Evolutionary conservation across 2,329 filamentous ascomycete genomes (phyloP).

Genomic region (Lachnellula occidentalis): DNA sequence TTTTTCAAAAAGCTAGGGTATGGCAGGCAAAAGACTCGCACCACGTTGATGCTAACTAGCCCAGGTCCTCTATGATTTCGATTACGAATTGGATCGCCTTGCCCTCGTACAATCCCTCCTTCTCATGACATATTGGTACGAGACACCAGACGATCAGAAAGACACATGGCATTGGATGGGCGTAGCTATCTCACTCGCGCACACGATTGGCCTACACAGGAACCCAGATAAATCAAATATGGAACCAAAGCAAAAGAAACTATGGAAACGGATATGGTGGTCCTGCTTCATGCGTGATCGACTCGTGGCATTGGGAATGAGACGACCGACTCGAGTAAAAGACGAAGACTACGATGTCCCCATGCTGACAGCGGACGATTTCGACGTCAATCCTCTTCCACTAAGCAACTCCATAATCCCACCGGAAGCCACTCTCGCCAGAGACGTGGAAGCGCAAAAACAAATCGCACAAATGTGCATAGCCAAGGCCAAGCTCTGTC

Average conservation of each 20-base stretch:
- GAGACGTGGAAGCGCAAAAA: slow-evolving; percentile 67
- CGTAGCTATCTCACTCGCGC: slow-evolving; percentile 84
- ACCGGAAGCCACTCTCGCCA: slow-evolving; percentile 62
- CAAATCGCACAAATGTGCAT: slow-evolving; percentile 85
- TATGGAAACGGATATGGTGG: slow-evolving; percentile 98
- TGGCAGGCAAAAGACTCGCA: slow-evolving; percentile 30
- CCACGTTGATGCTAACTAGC: slow-evolving; percentile 11
- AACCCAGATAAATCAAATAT: slow-evolving; percentile 76
- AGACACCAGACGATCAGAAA: slow-evolving; percentile 93
- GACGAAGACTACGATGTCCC: slow-evolving; percentile 91
- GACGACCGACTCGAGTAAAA: slow-evolving; percentile 86
- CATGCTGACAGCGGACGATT: slow-evolving; percentile 79
- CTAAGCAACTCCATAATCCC: slow-evolving; percentile 65
- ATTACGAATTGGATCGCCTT: slow-evolving; percentile 87
- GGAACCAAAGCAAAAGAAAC: slow-evolving; percentile 64
- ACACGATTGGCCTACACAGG: slow-evolving; percentile 88
- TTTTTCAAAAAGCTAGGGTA: slow-evolving; percentile 84
- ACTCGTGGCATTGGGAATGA: slow-evolving; percentile 88
- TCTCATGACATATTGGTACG: slow-evolving; percentile 96
- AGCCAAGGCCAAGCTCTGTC: slow-evolving; percentile 81
- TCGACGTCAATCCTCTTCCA: slow-evolving; percentile 67
- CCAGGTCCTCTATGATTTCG: slow-evolving; percentile 85
- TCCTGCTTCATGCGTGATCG: slow-evolving; percentile 94
- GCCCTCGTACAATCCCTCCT: slow-evolving; percentile 82
- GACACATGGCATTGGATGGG: slow-evolving; percentile 99